Base-by-base conservation (phyloP, 83 land plant species). In the Thuja plicata region DNA sequence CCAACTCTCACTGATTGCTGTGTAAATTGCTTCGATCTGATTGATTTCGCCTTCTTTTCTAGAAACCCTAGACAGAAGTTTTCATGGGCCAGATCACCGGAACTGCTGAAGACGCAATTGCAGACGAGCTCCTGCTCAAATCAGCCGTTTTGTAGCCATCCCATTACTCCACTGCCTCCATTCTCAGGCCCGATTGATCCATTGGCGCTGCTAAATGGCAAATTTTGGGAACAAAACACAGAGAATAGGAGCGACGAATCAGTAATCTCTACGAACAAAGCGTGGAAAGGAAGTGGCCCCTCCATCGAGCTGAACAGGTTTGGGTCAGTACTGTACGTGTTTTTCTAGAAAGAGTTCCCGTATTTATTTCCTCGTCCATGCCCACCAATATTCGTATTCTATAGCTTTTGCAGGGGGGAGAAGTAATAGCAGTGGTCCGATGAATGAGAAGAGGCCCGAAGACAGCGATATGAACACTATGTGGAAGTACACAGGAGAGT, bases 401-500 rank as follows among this genome's bases (percentile, higher is more conserved):
- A 1, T 70, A 27, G 32, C 32, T 70, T 70, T 8, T 70, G 50
- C 50, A 46, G 50, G 1, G 10, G 0, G 50, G 10, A 46, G 0
- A 8, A 46, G 11, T 11, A 0, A 5, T 7, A 70, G n/a, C 10
- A 76, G 2, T 76, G 79, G 0, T 35, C 55, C n/a, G 37, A 48
- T 45, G 85, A 83, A 10, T n/a, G 32, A 13, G 8, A 50, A 83
- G 35, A 83, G 57, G 8, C 11, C 27, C 30, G 55, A 83, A 46
- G 85, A 45, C 3, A 40, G n/a, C 50, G 48, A 30, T 3, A 82
- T 80, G 83, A 43, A 80, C 40, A 24, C 4, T 80, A 16, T 83
- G 57, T 83, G 85, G 85, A 46, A 83, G 12, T 83, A 40, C 15
- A 13, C 85, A 46, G 85, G 85, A 46, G 85, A 83, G 6, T n/a